Conservation (phyloP, 306 rosid species). For the Quercus robur region DNA sequence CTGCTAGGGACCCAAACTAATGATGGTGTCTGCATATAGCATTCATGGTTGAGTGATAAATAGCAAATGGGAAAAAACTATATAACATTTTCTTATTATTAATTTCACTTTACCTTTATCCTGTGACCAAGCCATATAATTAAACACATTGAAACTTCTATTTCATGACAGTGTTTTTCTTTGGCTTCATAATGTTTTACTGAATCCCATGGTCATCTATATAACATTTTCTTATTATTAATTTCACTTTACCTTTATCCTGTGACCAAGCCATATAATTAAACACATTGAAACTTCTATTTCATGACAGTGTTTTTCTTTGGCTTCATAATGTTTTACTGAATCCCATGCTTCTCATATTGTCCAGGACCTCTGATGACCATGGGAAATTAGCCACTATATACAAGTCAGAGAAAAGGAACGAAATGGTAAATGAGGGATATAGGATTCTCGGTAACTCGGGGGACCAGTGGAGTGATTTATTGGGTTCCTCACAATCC, state of each 20-base stretch:
- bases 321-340: not conserved
- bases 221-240: slow-evolving; percentile 2
- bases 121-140: not conserved
- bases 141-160: not conserved
- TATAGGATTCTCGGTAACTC: slow-evolving; percentile 80
- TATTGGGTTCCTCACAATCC: slow-evolving; percentile 59
- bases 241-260: not conserved
- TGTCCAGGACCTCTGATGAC: slow-evolving; percentile 62
- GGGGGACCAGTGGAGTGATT: slow-evolving; percentile 97
- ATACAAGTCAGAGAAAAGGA: slow-evolving; percentile 84
- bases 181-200: not conserved
- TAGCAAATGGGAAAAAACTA: not conserved
- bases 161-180: not conserved
- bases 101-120: not conserved
- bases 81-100: not conserved
- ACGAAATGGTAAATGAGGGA: slow-evolving; percentile 75
- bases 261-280: not conserved
- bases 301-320: not conserved
- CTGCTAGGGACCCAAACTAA: not conserved
- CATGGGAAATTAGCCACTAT: slow-evolving; percentile 53
- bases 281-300: slow-evolving; percentile 1
- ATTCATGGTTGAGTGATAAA: not conserved
- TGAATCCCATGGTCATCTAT: not conserved
- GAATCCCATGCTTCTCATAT: slow-evolving; percentile 11
- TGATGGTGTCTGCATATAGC: not conserved